A percentile compares a stretch with the other conserved stretches of the same genome.
These are phyloP conservation scores for Euphorbia lathyris DNA, from an alignment of 345 rosid genomes.

Conservation along the genomic window DNA sequence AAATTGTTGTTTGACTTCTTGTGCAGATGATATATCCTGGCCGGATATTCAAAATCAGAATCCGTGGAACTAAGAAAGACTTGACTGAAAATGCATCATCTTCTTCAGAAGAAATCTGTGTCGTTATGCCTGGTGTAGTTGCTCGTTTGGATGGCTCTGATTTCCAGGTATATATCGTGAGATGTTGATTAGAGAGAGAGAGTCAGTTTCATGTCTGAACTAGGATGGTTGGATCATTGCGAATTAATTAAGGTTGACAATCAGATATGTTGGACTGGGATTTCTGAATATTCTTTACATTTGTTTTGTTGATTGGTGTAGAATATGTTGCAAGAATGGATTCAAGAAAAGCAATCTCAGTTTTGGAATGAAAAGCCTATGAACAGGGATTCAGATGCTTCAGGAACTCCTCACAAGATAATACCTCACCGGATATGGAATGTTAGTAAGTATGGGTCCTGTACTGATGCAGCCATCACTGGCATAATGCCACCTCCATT, in stretches of 20 bases:
- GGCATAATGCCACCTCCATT: slow-evolving; percentile 94
- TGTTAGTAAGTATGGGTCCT: slow-evolving; percentile 71
- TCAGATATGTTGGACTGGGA: background rate
- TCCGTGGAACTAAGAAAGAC: slow-evolving; percentile 67
- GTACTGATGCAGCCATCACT: slow-evolving; percentile 84
- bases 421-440: slow-evolving; percentile 87
- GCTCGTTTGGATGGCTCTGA: slow-evolving; percentile 85
- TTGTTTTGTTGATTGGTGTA: slow-evolving; percentile 14
- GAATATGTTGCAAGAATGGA: slow-evolving; percentile 69
- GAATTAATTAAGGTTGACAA: background rate
- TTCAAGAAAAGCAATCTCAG: slow-evolving; percentile 49
- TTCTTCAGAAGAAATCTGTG: slow-evolving; percentile 65
- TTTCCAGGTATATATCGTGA: slow-evolving; percentile 46
- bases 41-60: slow-evolving; percentile 65
- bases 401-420: slow-evolving; percentile 38
- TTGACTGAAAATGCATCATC: slow-evolving; percentile 43
- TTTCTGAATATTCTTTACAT: background rate
- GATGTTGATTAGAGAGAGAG: background rate
- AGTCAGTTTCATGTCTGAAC: too few relatives aligned
- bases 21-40: slow-evolving; percentile 59
- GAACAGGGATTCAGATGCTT: slow-evolving; percentile 41
- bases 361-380: slow-evolving; percentile 73
- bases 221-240: background rate
- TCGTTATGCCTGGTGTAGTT: slow-evolving; percentile 68
- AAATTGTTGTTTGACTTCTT: background rate